Base-by-base conservation (phyloP, 202 grass and related monocot species). In the Panicum hallii region DNA sequence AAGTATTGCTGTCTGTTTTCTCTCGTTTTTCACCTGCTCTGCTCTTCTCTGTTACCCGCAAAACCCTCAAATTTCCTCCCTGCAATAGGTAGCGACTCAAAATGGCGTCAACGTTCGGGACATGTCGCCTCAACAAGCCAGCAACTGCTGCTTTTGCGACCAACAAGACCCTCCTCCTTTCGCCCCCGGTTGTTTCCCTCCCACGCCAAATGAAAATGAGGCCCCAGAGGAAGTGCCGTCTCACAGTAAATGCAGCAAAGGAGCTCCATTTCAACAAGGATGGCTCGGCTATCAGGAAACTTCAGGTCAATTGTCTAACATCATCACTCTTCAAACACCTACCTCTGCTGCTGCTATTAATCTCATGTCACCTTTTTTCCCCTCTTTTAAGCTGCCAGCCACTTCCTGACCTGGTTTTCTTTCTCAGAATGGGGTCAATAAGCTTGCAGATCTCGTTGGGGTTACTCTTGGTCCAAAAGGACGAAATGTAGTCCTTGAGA, bases 381-480 rank as follows among this genome's bases (percentile, higher is more conserved):
- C 6, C 42, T 38, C 0, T 49, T 68, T 52, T 63, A 2, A 22
- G 13, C 20, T 38, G 36, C 36, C 49, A 17, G 38, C 49, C 63
- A 6, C 43, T 79, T 47, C 42, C 17, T 73, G 1, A 57, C 68
- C 40, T 65, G 12, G 13, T 62, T 88, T 63, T 67, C 3, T 83
- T 4, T 83, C 61, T 23, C 83, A 98, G 95, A 87, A 16, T 86
- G 95, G 95, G 23, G 95, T 98, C 28, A 95, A 98, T 67, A 95
- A 95, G 89, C 85, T 98, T 45, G 95, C 95, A 17, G 91, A 98
- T 80, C 84, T 98, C 14, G 95, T 98, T 43, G 95, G 95, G 43
- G 95, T 98, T 82, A 98, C 95, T 12, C 92, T 98, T 77, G 92
- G 95, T n/a, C 95, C 95, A 1, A 98, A 98, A 84, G 95, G 95